Conservation (phyloP, 2,329 filamentous ascomycete species). For the Fusarium sp. region DNA sequence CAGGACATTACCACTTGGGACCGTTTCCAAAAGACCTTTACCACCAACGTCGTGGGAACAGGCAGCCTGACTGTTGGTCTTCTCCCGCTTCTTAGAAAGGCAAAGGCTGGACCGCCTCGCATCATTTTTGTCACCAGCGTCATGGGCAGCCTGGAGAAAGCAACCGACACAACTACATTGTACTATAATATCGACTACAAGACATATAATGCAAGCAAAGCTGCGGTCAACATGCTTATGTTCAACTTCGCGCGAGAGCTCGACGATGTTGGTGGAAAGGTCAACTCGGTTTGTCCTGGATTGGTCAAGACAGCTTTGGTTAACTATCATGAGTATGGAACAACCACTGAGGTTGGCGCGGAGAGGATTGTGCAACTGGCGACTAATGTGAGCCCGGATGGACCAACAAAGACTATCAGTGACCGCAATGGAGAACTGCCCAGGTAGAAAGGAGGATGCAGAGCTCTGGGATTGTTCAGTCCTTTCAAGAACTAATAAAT, state of each 20-base stretch:
- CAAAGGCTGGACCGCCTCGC: conserved; percentile 49
- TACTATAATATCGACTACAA: conserved; percentile 51
- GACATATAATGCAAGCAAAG: conserved; percentile 58
- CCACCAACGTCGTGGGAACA: conserved; percentile 55
- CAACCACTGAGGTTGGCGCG: conserved; percentile 48
- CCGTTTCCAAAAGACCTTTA: conserved; percentile 55
- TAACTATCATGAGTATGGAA: conserved; percentile 26
- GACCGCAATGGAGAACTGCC: conserved; percentile 44
- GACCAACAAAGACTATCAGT: conserved; percentile 50
- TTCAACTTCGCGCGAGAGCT: conserved; percentile 53
- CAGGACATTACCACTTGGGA: conserved; percentile 47
- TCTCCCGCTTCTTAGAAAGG: conserved; percentile 49
- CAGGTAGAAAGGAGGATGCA: conserved; percentile 14
- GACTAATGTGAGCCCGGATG: conserved; percentile 45
- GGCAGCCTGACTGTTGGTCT: conserved; percentile 49
- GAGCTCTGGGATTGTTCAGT: neutral
- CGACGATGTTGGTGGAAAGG: conserved; percentile 49
- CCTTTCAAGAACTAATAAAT: neutral
- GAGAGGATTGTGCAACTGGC: conserved; percentile 51
- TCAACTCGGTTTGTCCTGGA: conserved; percentile 57
- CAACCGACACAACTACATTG: conserved; percentile 47
- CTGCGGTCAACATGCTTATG: conserved; percentile 59
- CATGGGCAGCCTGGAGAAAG: conserved; percentile 52
- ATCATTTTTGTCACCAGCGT: conserved; percentile 56
- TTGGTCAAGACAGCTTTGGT: conserved; percentile 52